Conservation (phyloP, 352 stramenopile species). For the Globisporangium spiculum region DNA sequence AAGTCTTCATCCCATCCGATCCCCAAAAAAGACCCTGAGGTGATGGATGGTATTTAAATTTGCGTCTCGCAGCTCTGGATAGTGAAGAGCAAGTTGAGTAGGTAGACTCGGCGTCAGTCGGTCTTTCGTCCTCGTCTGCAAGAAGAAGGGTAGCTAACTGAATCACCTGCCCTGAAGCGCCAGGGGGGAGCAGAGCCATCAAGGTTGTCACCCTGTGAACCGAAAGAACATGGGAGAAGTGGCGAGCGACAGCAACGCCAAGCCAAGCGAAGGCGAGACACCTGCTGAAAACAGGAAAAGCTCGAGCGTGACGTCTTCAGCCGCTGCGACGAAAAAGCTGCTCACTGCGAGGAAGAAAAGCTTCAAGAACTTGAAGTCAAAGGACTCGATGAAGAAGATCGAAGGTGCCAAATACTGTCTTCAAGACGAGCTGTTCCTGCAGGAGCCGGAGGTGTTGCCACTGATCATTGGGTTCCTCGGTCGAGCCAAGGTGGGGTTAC, state of each 20-base stretch:
- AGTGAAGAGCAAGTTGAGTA: background rate
- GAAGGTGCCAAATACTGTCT: conserved; percentile 52
- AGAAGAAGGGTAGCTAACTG: too few species aligned
- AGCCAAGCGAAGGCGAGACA: background rate
- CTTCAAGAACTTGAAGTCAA: conserved; percentile 61
- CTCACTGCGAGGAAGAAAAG: conserved; percentile 50
- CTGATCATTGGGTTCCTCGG: conserved; percentile 47
- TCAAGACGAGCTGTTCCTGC: conserved; percentile 53
- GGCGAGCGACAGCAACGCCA: background rate
- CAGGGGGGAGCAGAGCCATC: background rate
- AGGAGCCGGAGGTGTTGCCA: conserved; percentile 53
- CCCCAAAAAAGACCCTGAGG: background rate
- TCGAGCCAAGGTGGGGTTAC: conserved; percentile 41
- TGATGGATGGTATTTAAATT: background rate
- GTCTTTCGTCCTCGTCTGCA: background rate
- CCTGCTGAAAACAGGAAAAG: background rate
- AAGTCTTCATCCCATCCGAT: background rate
- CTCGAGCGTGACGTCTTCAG: background rate
- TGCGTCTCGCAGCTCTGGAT: background rate
- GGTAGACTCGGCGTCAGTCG: background rate
- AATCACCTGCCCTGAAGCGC: background rate
- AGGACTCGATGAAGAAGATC: conserved; percentile 60
- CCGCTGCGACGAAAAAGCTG: conserved; percentile 29
- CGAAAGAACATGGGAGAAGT: background rate
- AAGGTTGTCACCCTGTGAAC: background rate